Base-by-base conservation (phyloP, 2,329 filamentous ascomycete genomes). In the Colletotrichum sp. region DNA sequence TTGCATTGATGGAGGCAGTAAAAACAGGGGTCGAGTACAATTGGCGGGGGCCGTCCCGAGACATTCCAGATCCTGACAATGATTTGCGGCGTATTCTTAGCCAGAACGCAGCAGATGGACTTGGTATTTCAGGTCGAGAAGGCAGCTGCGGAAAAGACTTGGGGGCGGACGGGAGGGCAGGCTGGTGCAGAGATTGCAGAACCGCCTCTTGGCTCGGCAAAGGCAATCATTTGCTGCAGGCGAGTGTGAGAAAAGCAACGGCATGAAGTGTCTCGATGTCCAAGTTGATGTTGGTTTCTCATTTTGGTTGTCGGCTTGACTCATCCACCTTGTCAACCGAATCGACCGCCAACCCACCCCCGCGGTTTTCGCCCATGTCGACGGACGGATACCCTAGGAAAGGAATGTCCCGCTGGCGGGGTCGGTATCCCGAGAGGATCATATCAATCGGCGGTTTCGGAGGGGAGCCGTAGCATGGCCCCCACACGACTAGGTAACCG, bases 261-360 rank as follows among this genome's bases (percentile, higher is more conserved):
- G 38, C 56, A 13, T 38, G 12, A 14, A 3, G 24, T 58, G 26
- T 30, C 14, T 28, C 28, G 30, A 56, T 56, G 26, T 62, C 43
- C 62, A 21, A 63, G 18, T 66, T 67, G 56, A 73, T 64, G 56
- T 75, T 75, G 73, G 62, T 67, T 72, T 56, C 62, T 48, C n/a
- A 34, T 28, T 52, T 69, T 43, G 48, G 30, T 36, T 12, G 48
- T 26, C 56, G 55, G 38, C 55, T 75, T 67, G 73, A 68, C 36
- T 75, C 73, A 67, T 66, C 32, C 62, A 58, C 73, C 61, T 61
- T 34, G 69, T 55, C 59, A 59, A 56, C 26, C 48, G 18, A 32
- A 36, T 52, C 28, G 62, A 18, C 68, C 52, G 30, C 18, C 38
- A 67, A 56, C 73, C 67, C 63, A 73, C 62, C 69, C 71, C 68